Evolutionary conservation across 2,329 filamentous ascomycete genomes (phyloP).

Genomic region (Pezicula radicicola): DNA sequence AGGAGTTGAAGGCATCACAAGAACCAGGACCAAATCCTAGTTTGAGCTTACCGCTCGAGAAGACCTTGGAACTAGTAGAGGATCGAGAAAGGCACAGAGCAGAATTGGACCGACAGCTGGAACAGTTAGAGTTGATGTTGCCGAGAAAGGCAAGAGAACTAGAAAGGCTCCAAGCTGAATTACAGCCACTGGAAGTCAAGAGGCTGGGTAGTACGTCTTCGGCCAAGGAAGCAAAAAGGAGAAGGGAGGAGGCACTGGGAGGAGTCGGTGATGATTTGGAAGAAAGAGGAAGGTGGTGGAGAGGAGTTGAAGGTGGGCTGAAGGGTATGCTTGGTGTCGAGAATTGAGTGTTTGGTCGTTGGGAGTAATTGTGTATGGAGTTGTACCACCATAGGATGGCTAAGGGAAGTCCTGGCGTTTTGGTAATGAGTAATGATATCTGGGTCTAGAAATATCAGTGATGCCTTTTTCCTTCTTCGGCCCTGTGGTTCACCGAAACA

Average conservation of each 20-base stretch:
- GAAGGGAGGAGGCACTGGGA: slow-evolving; percentile 63
- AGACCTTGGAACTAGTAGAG: slow-evolving; percentile 52
- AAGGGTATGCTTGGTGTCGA: slow-evolving; percentile 60
- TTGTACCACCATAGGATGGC: no score
- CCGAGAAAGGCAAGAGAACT: slow-evolving; percentile 66
- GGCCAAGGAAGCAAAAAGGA: slow-evolving; percentile 67
- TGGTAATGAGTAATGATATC: no score
- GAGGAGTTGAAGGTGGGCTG: slow-evolving; percentile 62
- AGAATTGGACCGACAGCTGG: slow-evolving; percentile 61
- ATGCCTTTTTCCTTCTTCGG: no score
- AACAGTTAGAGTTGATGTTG: slow-evolving; percentile 57
- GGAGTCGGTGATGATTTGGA: slow-evolving; percentile 72
- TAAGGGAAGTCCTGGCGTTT: no score
- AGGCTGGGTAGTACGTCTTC: slow-evolving; percentile 62
- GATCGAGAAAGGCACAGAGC: slow-evolving; percentile 47
- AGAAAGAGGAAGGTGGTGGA: slow-evolving; percentile 72
- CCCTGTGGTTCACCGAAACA: no score
- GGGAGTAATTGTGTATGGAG: background rate
- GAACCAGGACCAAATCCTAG: slow-evolving; percentile 39
- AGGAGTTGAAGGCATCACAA: slow-evolving; percentile 39
- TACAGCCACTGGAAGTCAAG: slow-evolving; percentile 66
- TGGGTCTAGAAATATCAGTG: no score
- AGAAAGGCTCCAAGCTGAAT: slow-evolving; percentile 63
- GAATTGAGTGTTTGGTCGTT: slow-evolving; percentile 19
- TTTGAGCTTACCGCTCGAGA: slow-evolving; percentile 54